Evolutionary conservation across 345 rosid species (phyloP).

Genomic region (Conringia planisiliqua): DNA sequence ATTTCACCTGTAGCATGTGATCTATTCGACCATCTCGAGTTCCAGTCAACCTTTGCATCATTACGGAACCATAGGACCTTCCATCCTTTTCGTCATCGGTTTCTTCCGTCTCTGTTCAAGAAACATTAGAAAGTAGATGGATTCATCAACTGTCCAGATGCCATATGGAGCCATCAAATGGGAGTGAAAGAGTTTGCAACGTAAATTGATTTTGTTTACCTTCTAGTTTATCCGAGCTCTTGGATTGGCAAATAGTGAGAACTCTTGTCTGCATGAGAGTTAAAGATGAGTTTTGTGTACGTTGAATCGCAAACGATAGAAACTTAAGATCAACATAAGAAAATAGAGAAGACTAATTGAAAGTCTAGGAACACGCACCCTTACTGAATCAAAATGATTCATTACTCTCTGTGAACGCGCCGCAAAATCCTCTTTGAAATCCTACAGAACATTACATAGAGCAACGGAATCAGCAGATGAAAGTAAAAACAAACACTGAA

Average conservation of each 20-base stretch:
- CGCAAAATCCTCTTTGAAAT: conserved; percentile 74
- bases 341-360: not conserved
- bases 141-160: not conserved
- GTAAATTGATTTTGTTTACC: conserved; percentile 39
- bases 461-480: not conserved
- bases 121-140: not conserved
- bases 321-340: not conserved
- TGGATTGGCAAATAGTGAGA: conserved; percentile 80
- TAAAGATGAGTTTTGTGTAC: conserved; percentile 6
- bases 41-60: conserved; percentile 84
- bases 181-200: not conserved
- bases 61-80: conserved; percentile 70
- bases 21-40: conserved; percentile 80
- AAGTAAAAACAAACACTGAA: not conserved
- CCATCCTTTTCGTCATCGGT: conserved; percentile 45
- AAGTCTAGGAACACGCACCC: conserved; percentile 41
- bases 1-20: conserved; percentile 83
- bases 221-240: conserved; percentile 45
- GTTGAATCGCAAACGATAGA: not conserved
- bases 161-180: not conserved
- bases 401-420: conserved; percentile 68
- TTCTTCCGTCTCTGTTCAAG: conserved; percentile 47
- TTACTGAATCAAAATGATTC: conserved; percentile 49
- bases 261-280: conserved; percentile 54
- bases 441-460: conserved; percentile 39